Evolutionary conservation across 2,329 filamentous ascomycete species (phyloP).

Genomic region (Nectriaceae sp.): DNA sequence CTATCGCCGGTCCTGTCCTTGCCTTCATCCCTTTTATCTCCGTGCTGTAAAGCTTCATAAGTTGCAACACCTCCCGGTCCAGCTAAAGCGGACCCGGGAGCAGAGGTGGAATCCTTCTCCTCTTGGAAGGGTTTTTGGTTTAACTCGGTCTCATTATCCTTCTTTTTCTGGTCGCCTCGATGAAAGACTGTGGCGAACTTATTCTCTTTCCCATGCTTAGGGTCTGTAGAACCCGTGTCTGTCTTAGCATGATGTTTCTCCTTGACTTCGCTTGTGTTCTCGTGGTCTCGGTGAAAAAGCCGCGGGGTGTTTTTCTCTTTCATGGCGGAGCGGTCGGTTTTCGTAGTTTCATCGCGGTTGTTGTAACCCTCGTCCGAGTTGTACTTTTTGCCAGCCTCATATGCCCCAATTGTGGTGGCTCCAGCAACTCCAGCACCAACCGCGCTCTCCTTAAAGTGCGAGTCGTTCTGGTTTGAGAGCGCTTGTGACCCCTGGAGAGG

Average conservation of each 20-base stretch:
- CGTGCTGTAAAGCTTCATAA: no score
- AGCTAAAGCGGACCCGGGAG: slow-evolving; percentile 18
- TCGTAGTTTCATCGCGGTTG: slow-evolving; percentile 3
- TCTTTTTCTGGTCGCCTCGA: slow-evolving; percentile 8
- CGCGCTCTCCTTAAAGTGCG: slow-evolving; percentile 7
- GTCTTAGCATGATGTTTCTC: background rate
- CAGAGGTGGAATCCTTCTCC: no score
- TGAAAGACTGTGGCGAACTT: slow-evolving; percentile 15
- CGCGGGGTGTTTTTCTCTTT: background rate
- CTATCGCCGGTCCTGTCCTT: no score
- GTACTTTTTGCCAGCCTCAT: background rate
- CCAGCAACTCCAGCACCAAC: background rate
- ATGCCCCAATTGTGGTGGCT: background rate
- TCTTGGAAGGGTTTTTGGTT: slow-evolving; percentile 6
- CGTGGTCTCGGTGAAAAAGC: slow-evolving; percentile 8
- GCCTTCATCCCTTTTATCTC: no score
- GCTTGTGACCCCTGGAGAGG: no score
- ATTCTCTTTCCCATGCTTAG: slow-evolving; percentile 6
- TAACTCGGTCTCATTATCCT: slow-evolving; percentile 1
- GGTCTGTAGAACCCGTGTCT: no score
- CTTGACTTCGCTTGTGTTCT: slow-evolving; percentile 12
- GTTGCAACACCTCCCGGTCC: slow-evolving; percentile 14
- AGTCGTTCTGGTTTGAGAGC: background rate
- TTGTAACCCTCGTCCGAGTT: no score
- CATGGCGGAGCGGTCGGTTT: background rate